phyloP scores from a whole-genome alignment of 768 basidiomycete species.

The Boletus speciosus region DNA sequence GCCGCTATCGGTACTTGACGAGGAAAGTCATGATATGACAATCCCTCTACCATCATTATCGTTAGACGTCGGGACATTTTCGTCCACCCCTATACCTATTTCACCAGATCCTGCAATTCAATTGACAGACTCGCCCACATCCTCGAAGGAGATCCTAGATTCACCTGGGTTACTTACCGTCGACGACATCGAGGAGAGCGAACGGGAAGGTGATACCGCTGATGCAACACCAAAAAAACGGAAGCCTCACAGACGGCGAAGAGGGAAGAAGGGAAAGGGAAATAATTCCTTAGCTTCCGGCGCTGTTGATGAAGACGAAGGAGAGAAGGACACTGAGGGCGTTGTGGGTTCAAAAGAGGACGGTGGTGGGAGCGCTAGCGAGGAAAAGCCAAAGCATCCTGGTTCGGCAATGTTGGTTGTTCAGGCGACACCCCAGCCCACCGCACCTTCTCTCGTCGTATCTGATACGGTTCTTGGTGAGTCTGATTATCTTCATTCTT shows the following conservation, averaged over 20 bases:
- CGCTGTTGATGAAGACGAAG: constrained; percentile 22
- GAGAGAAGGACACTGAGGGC: constrained; percentile 25
- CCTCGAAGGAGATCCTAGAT: constrained; percentile 10
- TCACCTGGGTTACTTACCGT: constrained; percentile 2
- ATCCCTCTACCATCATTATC: not conserved
- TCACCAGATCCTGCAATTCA: not conserved
- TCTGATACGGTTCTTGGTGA: constrained; percentile 74
- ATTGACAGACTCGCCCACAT: constrained; percentile 1
- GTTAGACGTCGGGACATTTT: not conserved
- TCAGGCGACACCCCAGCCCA: constrained; percentile 17
- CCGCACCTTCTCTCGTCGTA: constrained; percentile 56
- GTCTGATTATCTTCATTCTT: constrained; percentile 18
- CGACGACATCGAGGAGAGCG: constrained; percentile 55
- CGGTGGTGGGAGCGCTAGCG: constrained; percentile 22
- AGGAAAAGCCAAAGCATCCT: constrained; percentile 13
- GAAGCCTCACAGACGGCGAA: constrained; percentile 36
- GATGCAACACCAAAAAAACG: constrained; percentile 44
- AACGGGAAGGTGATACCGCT: constrained; percentile 45
- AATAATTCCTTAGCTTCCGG: constrained; percentile 8
- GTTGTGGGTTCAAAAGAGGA: constrained; percentile 35
- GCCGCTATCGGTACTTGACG: not conserved
- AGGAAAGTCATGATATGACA: not conserved
- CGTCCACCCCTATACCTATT: not conserved
- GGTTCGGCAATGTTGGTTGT: constrained; percentile 22
- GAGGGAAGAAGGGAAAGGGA: constrained; percentile 55